phyloP scores from a whole-genome alignment of 2,329 filamentous ascomycete genomes.

The Xylogone sp. region DNA sequence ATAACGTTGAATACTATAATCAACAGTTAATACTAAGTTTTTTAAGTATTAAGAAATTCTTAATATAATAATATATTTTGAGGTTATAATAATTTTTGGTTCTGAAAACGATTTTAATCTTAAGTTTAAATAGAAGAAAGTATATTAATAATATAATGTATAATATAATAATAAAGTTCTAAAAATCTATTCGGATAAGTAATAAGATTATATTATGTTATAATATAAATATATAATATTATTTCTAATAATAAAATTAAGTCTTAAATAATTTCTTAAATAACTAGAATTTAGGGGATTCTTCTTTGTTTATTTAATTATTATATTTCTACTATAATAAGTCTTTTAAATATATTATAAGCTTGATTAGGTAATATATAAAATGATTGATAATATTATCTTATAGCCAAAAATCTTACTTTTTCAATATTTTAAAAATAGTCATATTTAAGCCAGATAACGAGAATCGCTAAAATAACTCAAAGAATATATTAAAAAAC shows the following conservation, averaged over 20 bases:
- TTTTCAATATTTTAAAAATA: background rate
- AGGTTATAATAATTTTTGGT: background rate
- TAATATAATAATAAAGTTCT: slow-evolving; percentile 5
- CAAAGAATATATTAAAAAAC: background rate
- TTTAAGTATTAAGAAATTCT: background rate
- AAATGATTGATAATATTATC: background rate
- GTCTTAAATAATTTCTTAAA: background rate
- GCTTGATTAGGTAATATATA: slow-evolving; percentile 3
- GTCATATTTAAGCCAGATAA: background rate
- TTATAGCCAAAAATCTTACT: background rate
- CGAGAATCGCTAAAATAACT: background rate
- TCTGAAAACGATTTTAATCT: background rate
- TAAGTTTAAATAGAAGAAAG: slow-evolving; percentile 4
- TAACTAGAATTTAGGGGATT: slow-evolving; percentile 7
- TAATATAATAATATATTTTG: background rate
- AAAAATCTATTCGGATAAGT: slow-evolving; percentile 11
- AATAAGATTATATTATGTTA: slow-evolving; percentile 2
- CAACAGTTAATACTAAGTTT: background rate
- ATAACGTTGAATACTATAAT: background rate
- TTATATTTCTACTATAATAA: slow-evolving; percentile 11
- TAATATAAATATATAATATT: background rate
- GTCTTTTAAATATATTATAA: slow-evolving; percentile 11
- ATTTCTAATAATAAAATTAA: background rate
- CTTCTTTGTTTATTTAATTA: slow-evolving; percentile 10
- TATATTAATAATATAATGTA: slow-evolving; percentile 9